A percentile compares a stretch with the other conserved stretches of the same genome.
phyloP scores from a whole-genome alignment of 192 early-diverging fungal species.

The Dimargaris cristalligena region DNA sequence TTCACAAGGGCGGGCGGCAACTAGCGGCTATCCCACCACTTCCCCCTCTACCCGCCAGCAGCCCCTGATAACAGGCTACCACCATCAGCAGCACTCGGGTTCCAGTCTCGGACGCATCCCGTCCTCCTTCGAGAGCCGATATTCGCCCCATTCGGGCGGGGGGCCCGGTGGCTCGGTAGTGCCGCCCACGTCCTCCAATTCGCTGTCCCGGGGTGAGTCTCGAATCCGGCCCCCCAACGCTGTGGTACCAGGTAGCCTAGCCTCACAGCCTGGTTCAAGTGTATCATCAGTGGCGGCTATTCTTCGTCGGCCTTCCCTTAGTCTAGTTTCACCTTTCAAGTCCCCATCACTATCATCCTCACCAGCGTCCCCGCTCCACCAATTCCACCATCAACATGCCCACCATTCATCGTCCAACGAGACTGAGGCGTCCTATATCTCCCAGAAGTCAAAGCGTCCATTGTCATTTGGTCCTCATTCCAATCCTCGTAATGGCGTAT shows the following conservation, averaged over 20 bases:
- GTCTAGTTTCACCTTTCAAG: constrained; percentile 8
- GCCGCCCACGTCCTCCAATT: not conserved
- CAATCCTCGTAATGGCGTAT: too few relatives aligned
- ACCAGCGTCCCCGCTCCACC: constrained; percentile 1
- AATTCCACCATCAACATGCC: too few relatives aligned
- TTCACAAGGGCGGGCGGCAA: not conserved
- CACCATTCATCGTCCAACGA: constrained; percentile 10
- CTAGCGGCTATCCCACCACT: not conserved
- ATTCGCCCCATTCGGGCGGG: not conserved
- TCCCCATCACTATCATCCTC: constrained; percentile 10
- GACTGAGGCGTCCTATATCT: not conserved
- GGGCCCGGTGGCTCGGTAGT: not conserved
- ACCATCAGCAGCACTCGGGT: not conserved
- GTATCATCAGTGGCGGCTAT: not conserved
- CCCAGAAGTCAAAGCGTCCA: not conserved
- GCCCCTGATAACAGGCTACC: too few relatives aligned
- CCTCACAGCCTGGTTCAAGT: not conserved
- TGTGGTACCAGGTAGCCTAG: too few relatives aligned
- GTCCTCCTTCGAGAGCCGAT: not conserved
- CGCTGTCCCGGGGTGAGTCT: not conserved
- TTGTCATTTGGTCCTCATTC: not conserved
- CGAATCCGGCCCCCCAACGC: not conserved
- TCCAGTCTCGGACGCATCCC: not conserved
- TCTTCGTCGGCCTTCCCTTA: constrained; percentile 4
- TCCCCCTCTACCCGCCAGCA: too few relatives aligned